Conservation (phyloP, 2,329 filamentous ascomycete species). For the Acephala macrosclerotiorum region DNA sequence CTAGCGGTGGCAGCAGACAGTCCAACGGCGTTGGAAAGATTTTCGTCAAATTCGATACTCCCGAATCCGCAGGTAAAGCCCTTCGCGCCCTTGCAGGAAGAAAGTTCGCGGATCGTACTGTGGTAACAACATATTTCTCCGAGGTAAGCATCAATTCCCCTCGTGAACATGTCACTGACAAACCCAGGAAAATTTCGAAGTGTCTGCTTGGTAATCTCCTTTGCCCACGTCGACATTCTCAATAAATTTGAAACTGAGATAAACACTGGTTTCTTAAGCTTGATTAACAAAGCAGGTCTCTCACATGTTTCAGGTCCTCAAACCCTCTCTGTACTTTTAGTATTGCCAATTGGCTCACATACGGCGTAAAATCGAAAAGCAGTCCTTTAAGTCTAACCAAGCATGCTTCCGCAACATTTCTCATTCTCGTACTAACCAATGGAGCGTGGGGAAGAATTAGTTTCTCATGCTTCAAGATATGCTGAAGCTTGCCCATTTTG, state of each 20-base stretch:
- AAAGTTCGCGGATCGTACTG: conserved; percentile 95
- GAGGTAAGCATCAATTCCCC: conserved; percentile 65
- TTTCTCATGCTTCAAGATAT: too few relatives aligned
- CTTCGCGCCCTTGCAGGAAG: conserved; percentile 89
- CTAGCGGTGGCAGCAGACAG: conserved; percentile 81
- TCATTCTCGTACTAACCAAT: background rate
- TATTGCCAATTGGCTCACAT: conserved; percentile 17
- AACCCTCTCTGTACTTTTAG: conserved; percentile 29
- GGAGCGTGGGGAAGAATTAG: too few relatives aligned
- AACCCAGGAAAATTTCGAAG: conserved; percentile 85
- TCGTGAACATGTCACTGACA: conserved; percentile 43
- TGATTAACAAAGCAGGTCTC: conserved; percentile 6
- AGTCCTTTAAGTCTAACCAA: background rate
- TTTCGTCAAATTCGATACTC: conserved; percentile 88
- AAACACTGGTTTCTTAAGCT: background rate
- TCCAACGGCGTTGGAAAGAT: conserved; percentile 96
- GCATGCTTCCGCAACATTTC: background rate
- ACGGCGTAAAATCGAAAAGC: conserved; percentile 13
- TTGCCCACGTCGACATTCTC: conserved; percentile 8
- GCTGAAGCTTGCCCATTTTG: too few relatives aligned
- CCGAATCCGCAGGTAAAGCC: conserved; percentile 82
- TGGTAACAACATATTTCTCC: conserved; percentile 95
- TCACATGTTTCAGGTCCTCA: conserved; percentile 10
- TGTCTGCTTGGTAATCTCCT: conserved; percentile 44
- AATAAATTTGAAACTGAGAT: background rate